Conservation (phyloP, 2,329 filamentous ascomycete genomes). For the Amauroascus niger region DNA sequence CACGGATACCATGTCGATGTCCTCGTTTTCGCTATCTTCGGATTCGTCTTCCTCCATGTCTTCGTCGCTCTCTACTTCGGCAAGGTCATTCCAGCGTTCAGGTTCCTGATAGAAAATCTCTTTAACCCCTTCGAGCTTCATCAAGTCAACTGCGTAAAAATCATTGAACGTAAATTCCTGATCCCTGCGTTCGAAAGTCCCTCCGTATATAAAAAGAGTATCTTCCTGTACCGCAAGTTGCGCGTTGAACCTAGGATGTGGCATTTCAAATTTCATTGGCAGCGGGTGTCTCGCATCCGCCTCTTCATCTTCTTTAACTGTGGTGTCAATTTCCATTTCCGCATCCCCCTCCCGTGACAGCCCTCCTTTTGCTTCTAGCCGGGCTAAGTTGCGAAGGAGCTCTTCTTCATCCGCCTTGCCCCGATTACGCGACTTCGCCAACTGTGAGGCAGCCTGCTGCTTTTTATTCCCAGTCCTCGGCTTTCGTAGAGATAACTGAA, state of each 20-base stretch:
- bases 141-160: conserved; percentile 85
- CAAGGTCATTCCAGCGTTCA: conserved; percentile 67
- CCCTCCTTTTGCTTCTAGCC: conserved; percentile 65
- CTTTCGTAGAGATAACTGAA: conserved; percentile 68
- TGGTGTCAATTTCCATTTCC: conserved; percentile 31
- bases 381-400: conserved; percentile 72
- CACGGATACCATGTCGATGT: conserved; percentile 35
- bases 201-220: conserved; percentile 85
- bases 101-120: conserved; percentile 80
- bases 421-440: conserved; percentile 50
- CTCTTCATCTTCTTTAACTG: conserved; percentile 44
- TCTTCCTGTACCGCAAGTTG: conserved; percentile 87
- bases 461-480: conserved; percentile 59
- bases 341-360: conserved; percentile 39
- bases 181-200: conserved; percentile 91
- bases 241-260: conserved; percentile 83
- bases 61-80: conserved; percentile 53
- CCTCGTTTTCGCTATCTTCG: conserved; percentile 35
- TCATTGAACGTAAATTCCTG: conserved; percentile 94
- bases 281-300: conserved; percentile 48
- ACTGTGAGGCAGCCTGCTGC: conserved; percentile 28
- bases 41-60: conserved; percentile 38
- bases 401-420: conserved; percentile 89
- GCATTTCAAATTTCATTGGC: conserved; percentile 67
- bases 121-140: conserved; percentile 86